Evolutionary conservation across 345 rosid species (phyloP), one percentile per base, ranked within the genome.

Genomic region (Eutrema japonicum): DNA sequence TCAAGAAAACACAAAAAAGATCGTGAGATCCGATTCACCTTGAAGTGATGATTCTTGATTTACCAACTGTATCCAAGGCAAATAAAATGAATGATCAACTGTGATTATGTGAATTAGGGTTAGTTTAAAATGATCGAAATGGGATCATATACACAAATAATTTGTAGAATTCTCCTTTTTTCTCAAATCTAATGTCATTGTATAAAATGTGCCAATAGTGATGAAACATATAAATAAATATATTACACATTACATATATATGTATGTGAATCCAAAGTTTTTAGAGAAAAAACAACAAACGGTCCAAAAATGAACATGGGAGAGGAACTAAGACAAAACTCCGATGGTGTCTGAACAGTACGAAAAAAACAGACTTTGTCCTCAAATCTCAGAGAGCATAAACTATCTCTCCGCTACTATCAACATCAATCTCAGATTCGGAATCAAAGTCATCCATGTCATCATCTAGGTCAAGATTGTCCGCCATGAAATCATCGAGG

Each of bases 391-490:
- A 56, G 74, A 87, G 73, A 11, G 96, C 98, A 63, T 92, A 89
- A 27, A 92, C 82, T 59, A 95, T 87, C 83, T 95, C 96, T 69
- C 97, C 96, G 1, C 98, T 92, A 81, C 97, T 95, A 77, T 95
- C 96, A 38, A 90, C 73, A 72, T 92, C 99, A 11, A 89, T 89
- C 60, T 95, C 99, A 2, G 89, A 83, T 38, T 90, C 98, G 13
- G 85, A 85, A 75, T 92, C 98, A n/a, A 85, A 56, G 59, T 90
- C 96, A 29, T 95, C 96, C 97, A 88, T 86, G 77, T 88, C 93
- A 37, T 92, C 97, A 35, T 70, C 80, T 46, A 82, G 74, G 68
- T 89, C 96, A 33, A 87, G 72, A 78, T 76, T 80, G 51, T 86
- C 96, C 0, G 77, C 46, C 79, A 94, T 76, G 70, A 74, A 83